phyloP scores from a whole-genome alignment of 805 yeast genomes.

The Monosporozyma solicola region DNA sequence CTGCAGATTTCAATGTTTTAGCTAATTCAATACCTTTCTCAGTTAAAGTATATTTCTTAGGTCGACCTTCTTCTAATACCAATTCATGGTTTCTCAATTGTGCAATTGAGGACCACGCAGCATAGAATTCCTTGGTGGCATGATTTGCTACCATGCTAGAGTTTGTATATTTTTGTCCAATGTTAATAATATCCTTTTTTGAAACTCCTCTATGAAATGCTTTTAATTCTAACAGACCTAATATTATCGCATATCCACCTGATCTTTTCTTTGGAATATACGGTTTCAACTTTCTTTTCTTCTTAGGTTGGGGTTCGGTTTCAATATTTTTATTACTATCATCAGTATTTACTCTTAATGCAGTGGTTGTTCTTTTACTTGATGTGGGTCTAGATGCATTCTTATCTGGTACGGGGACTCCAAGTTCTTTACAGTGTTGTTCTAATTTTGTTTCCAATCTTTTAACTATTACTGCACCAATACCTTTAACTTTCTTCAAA shows the following conservation, averaged over 20 bases:
- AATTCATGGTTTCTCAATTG: conserved; percentile 53
- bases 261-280: conserved; percentile 70
- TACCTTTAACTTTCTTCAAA: conserved; percentile 47
- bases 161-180: conserved; percentile 49
- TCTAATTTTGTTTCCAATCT: conserved; percentile 39
- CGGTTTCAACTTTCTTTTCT: conserved; percentile 24
- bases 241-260: conserved; percentile 76
- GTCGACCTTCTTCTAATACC: conserved; percentile 47
- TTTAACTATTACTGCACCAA: conserved; percentile 64
- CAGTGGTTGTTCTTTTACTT: conserved; percentile 13
- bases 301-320: conserved; percentile 9
- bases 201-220: conserved; percentile 46
- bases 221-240: conserved; percentile 48
- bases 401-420: conserved; percentile 24
- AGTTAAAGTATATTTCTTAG: conserved; percentile 53
- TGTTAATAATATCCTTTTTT: conserved; percentile 46
- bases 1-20: conserved; percentile 41
- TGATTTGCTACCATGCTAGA: conserved; percentile 52
- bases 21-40: conserved; percentile 65
- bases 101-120: conserved; percentile 69
- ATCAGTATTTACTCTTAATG: conserved; percentile 12
- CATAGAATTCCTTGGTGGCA: conserved; percentile 50
- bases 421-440: conserved; percentile 49
- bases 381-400: conserved; percentile 3
- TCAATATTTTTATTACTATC: conserved; percentile 1